These are phyloP conservation scores for Heliamphora pulchella DNA, from an alignment of 179 eudicot species.

Conservation along the genomic window DNA sequence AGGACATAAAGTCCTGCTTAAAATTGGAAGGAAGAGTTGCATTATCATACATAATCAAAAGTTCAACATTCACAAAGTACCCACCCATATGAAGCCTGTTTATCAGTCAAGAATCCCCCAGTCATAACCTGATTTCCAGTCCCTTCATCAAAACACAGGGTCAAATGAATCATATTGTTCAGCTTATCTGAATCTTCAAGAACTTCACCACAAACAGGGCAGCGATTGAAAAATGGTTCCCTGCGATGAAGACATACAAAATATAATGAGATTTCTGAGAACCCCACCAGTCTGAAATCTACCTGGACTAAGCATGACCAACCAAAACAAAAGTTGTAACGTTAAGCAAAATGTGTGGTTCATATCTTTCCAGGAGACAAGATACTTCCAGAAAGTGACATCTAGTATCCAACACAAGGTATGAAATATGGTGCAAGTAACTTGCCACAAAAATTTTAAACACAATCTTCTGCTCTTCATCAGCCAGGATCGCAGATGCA, in stretches of 20 bases:
- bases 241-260: slow-evolving; percentile 32
- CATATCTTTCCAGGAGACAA: background rate
- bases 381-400: background rate
- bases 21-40: slow-evolving; percentile 6
- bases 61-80: slow-evolving; percentile 17
- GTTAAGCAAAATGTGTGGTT: background rate
- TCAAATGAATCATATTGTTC: slow-evolving; percentile 76
- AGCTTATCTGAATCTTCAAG: slow-evolving; percentile 61
- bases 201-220: slow-evolving; percentile 92
- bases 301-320: background rate
- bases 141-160: slow-evolving; percentile 92
- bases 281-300: background rate
- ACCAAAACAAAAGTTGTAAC: background rate
- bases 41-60: background rate
- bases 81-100: slow-evolving; percentile 89
- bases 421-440: background rate
- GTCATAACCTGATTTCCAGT: slow-evolving; percentile 86
- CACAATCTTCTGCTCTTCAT: background rate
- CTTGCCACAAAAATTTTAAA: background rate
- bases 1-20: slow-evolving; percentile 12
- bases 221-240: slow-evolving; percentile 71
- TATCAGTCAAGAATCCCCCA: slow-evolving; percentile 92
- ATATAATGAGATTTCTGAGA: background rate
- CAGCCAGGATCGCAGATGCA: background rate
- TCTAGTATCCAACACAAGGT: background rate